Conservation (phyloP, 371 early-diverging fungal species). For the Mortierella sp. region DNA sequence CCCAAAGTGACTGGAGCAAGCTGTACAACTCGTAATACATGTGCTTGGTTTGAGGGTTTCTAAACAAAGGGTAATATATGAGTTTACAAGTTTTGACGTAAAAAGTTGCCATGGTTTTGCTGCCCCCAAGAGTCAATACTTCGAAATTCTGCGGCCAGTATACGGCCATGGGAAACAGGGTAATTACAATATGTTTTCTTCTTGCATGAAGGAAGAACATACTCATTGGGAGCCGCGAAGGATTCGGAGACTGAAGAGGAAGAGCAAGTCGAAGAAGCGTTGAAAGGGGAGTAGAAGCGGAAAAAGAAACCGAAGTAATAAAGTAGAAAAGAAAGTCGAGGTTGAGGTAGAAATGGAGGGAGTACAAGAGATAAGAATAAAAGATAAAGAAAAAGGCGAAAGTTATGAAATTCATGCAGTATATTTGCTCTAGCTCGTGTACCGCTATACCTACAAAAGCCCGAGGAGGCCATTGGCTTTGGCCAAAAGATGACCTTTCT, state of each 20-base stretch:
- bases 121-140: too few relatives aligned
- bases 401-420: too few relatives aligned
- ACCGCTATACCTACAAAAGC: constrained; percentile 2
- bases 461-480: not conserved
- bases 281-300: not conserved
- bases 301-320: too few relatives aligned
- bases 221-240: constrained; percentile 5
- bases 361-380: too few relatives aligned
- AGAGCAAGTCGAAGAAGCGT: not conserved
- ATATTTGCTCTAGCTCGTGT: too few relatives aligned
- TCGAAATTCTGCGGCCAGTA: too few relatives aligned
- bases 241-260: too few relatives aligned
- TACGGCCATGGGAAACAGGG: not conserved
- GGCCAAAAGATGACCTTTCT: not conserved
- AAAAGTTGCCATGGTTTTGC: too few relatives aligned
- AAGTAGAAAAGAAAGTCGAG: too few relatives aligned
- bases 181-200: not conserved
- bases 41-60: not conserved
- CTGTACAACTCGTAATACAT: not conserved
- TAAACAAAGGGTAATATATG: not conserved
- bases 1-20: not conserved
- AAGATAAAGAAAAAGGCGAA: too few relatives aligned
- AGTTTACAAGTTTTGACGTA: not conserved
- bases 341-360: too few relatives aligned
- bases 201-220: constrained; percentile 6